Percentiles rank a stretch among this genome's conserved stretches.
These are phyloP conservation scores for Yamadazyma oceani DNA, from an alignment of 1,139 yeast genomes.

Conservation along the genomic window DNA sequence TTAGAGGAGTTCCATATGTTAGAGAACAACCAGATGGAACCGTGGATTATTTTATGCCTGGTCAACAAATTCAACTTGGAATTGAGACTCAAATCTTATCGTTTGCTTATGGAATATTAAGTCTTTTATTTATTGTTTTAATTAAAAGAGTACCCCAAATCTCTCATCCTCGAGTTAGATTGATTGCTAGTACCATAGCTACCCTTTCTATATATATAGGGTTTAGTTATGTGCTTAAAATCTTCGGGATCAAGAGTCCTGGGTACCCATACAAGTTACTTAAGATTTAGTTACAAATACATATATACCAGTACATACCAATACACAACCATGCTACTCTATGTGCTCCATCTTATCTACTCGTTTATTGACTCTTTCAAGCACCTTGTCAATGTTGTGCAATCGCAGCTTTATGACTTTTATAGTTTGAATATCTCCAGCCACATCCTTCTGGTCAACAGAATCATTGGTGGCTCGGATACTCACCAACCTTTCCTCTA, in stretches of 20 bases:
- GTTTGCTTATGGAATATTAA: constrained; percentile 59
- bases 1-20: constrained; percentile 73
- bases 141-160: constrained; percentile 50
- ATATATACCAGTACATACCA: too few relatives aligned
- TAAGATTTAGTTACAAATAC: constrained; percentile 8
- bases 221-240: constrained; percentile 53
- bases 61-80: constrained; percentile 77
- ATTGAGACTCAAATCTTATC: constrained; percentile 79
- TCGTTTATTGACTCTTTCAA: constrained; percentile 18
- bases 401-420: constrained; percentile 35
- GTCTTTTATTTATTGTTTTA: constrained; percentile 49
- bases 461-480: constrained; percentile 11
- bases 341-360: constrained; percentile 4
- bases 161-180: constrained; percentile 38
- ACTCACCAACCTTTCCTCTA: constrained; percentile 36
- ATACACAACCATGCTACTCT: neutral
- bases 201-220: constrained; percentile 44
- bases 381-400: constrained; percentile 25
- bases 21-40: constrained; percentile 57
- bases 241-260: constrained; percentile 57
- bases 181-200: constrained; percentile 43
- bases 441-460: constrained; percentile 23
- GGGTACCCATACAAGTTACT: constrained; percentile 52
- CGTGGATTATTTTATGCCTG: constrained; percentile 59
- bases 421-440: constrained; percentile 32